Base-by-base conservation (phyloP, 73 alveolate genomes). In the Paramecium sonneborni region DNA sequence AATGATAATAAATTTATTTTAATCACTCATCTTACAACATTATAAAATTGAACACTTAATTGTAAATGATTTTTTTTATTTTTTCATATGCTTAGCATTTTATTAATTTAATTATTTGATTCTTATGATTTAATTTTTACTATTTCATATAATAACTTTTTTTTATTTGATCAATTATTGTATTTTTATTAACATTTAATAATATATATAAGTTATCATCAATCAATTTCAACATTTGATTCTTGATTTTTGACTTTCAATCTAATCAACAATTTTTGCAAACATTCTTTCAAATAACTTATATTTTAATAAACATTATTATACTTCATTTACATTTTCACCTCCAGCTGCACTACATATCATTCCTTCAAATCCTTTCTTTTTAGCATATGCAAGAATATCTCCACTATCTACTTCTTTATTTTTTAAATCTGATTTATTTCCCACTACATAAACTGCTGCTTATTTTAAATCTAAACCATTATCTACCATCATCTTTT, bases 211-310 rank as follows among this genome's bases (percentile, higher is more conserved):
- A 52, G 34, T 52, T 3, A 52, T 52, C 15, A 52, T 52, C n/a
- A 52, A 52, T 35, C 2, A 35, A 35, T 35, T 35, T 35, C 68
- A 52, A 52, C 30, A 20, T 52, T 86, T 38, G 23, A 86, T 30
- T 48, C 26, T 86, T 23, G 20, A 24, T 37, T 86, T 86, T 32
- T 44, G 30, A 58, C 35, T 14, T 12, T 86, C 93, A 57, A 86
- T 28, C 88, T 37, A 62, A 37, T 88, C 94, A 4, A 88, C 91
- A 24, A 76, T 69, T 28, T 70, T 88, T 10, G 85, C 70, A 58
- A 88, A 88, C 74, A 88, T 76, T 28, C 84, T 88, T 35, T 88
- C 94, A 38, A 88, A 88, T 26, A 88, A 39, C 91, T 86, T n/a
- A 37, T n/a, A 18, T 48, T 18, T n/a, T 57, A 26, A 24, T 35